phyloP scores from a whole-genome alignment of 2,329 filamentous ascomycete species.

The Claviceps spartinae region DNA sequence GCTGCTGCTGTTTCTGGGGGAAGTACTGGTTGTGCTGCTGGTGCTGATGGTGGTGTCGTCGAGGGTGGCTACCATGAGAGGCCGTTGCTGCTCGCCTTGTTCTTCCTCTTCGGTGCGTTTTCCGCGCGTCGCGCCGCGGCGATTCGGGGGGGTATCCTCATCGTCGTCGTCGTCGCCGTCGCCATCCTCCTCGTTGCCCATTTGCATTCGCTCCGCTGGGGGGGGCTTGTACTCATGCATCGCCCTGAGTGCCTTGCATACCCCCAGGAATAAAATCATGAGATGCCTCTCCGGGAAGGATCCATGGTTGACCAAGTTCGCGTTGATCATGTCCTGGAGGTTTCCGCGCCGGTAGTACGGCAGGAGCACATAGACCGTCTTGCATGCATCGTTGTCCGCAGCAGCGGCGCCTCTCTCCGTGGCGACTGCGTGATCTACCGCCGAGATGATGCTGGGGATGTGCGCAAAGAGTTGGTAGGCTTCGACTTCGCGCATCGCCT shows the following conservation, averaged over 20 bases:
- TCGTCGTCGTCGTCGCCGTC: conserved; percentile 19
- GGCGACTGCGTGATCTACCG: conserved; percentile 69
- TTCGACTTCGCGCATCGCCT: conserved; percentile 93
- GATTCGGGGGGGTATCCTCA: not conserved
- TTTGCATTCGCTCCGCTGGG: conserved; percentile 37
- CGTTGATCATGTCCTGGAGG: conserved; percentile 95
- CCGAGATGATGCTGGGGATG: conserved; percentile 74
- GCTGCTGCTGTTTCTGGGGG: not conserved
- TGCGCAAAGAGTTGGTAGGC: conserved; percentile 83
- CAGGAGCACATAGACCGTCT: conserved; percentile 92
- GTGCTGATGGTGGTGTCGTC: not conserved
- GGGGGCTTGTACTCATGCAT: conserved; percentile 73
- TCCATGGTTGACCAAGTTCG: conserved; percentile 91
- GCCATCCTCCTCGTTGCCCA: conserved; percentile 29
- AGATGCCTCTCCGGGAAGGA: conserved; percentile 76
- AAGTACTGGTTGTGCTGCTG: not conserved
- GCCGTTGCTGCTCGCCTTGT: conserved; percentile 63
- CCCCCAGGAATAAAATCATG: conserved; percentile 82
- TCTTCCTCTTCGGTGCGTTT: conserved; percentile 16
- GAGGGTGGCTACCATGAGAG: conserved; percentile 49
- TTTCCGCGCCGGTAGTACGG: conserved; percentile 94
- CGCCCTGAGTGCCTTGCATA: conserved; percentile 72
- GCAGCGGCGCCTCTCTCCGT: conserved; percentile 44
- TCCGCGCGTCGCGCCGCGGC: no score
- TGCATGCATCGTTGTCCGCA: conserved; percentile 47